These are phyloP conservation scores for Thraustochytrium striatum DNA, from an alignment of 352 stramenopile genomes.

Conservation along the genomic window DNA sequence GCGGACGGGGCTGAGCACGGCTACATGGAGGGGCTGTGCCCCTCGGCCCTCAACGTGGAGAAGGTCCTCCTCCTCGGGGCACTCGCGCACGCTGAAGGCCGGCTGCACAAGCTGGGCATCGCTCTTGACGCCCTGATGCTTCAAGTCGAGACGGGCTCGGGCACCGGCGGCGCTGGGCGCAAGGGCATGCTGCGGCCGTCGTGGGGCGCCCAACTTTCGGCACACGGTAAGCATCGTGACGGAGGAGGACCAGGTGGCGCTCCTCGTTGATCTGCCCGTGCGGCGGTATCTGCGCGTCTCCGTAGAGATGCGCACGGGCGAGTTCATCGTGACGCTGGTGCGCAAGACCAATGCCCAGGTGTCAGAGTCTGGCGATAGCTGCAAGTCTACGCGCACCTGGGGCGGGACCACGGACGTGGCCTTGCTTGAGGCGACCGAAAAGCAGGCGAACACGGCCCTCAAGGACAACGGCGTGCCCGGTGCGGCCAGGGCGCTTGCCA, in stretches of 20 bases:
- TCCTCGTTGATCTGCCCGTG: slow-evolving; percentile 26
- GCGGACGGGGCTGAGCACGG: neutral
- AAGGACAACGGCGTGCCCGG: neutral
- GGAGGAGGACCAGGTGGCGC: slow-evolving; percentile 19
- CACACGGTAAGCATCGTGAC: slow-evolving; percentile 33
- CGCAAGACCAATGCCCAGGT: neutral
- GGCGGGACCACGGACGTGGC: slow-evolving; percentile 3
- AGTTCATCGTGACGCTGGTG: slow-evolving; percentile 8
- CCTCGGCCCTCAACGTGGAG: slow-evolving; percentile 29
- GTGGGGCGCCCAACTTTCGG: slow-evolving; percentile 10
- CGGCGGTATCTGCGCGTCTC: slow-evolving; percentile 9
- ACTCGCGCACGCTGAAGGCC: slow-evolving; percentile 30
- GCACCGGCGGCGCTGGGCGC: neutral
- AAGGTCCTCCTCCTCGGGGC: slow-evolving; percentile 36
- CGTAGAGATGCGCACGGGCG: slow-evolving; percentile 30
- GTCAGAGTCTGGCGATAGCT: neutral
- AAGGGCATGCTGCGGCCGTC: neutral
- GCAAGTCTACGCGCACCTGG: neutral
- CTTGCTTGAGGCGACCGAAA: neutral
- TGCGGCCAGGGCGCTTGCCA: neutral
- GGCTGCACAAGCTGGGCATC: slow-evolving; percentile 16
- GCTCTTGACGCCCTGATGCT: slow-evolving; percentile 9
- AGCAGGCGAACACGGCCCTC: neutral
- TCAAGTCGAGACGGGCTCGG: neutral
- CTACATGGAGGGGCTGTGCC: slow-evolving; percentile 23